phyloP scores from a whole-genome alignment of 179 eudicot species.

The Patellifolia procumbens region DNA sequence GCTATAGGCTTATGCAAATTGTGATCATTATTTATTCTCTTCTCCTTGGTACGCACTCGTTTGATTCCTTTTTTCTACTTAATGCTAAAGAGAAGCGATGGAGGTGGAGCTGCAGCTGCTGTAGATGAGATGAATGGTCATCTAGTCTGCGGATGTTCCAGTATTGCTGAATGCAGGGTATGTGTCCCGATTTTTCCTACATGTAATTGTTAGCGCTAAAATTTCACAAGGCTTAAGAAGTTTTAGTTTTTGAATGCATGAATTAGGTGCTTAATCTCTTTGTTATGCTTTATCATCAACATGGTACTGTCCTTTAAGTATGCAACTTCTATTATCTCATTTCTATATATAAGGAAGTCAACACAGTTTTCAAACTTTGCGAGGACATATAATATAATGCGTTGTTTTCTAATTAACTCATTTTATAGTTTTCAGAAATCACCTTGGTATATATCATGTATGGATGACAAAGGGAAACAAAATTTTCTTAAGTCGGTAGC shows the following conservation, averaged over 20 bases:
- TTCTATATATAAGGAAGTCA: background rate
- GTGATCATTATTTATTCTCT: background rate
- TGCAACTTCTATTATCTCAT: background rate
- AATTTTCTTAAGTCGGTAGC: background rate
- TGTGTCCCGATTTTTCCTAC: slow-evolving; percentile 14
- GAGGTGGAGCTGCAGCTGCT: slow-evolving; percentile 91
- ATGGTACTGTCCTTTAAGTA: background rate
- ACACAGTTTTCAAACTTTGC: background rate
- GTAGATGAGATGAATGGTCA: slow-evolving; percentile 81
- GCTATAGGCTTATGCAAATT: background rate
- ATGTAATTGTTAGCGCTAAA: background rate
- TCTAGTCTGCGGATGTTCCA: slow-evolving; percentile 69
- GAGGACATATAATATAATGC: background rate
- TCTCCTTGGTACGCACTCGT: background rate
- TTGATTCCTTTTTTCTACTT: slow-evolving; percentile 3
- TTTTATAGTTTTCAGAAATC: background rate
- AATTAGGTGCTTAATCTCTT: background rate
- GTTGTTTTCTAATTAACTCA: background rate
- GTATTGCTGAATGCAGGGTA: slow-evolving; percentile 73
- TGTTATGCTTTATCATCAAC: background rate
- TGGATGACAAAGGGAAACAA: background rate
- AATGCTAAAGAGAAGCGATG: slow-evolving; percentile 77
- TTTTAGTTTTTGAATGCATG: background rate
- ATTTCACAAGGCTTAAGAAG: background rate
- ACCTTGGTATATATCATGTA: no score